A percentile compares a stretch with the other conserved stretches of the same genome.
Conservation (phyloP, 768 basidiomycete genomes). For the Boletus bicolor region DNA sequence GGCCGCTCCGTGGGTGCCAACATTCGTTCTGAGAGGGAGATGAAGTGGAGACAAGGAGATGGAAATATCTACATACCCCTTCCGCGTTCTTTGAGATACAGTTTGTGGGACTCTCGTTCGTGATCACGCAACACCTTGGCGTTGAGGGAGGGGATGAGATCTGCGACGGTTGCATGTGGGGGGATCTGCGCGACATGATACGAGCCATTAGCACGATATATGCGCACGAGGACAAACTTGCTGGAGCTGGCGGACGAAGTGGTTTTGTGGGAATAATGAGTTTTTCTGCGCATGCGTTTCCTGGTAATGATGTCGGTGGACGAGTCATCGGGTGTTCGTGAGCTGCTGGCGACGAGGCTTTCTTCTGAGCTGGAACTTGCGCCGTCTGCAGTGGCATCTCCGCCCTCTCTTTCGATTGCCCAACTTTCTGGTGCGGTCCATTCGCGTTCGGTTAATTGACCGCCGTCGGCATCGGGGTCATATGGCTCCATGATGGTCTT, state of each 20-base stretch:
- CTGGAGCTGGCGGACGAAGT: slow-evolving; percentile 11
- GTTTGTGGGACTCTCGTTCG: slow-evolving; percentile 57
- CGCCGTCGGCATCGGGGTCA: slow-evolving; percentile 7
- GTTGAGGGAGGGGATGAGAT: slow-evolving; percentile 60
- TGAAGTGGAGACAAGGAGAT: background rate
- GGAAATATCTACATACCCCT: slow-evolving; percentile 47
- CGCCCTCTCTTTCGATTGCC: slow-evolving; percentile 57
- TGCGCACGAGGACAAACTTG: slow-evolving; percentile 58
- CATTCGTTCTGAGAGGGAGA: slow-evolving; percentile 62
- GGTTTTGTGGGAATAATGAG: slow-evolving; percentile 17
- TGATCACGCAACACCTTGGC: slow-evolving; percentile 49
- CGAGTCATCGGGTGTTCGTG: slow-evolving; percentile 15
- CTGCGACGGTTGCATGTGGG: slow-evolving; percentile 62
- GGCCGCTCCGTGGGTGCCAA: slow-evolving; percentile 80
- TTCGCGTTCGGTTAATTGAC: slow-evolving; percentile 27
- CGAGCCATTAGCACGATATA: slow-evolving; percentile 70
- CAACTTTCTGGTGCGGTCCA: slow-evolving; percentile 81
- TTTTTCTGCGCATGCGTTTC: slow-evolving; percentile 28
- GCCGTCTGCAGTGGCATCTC: slow-evolving; percentile 33
- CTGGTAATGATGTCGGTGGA: slow-evolving; percentile 13
- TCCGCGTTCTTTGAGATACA: slow-evolving; percentile 75
- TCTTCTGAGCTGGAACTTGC: slow-evolving; percentile 43
- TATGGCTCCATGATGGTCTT: slow-evolving; percentile 34
- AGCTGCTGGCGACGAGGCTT: slow-evolving; percentile 17
- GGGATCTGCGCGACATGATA: slow-evolving; percentile 69